These are phyloP conservation scores for Skeletonema potamos DNA, from an alignment of 108 stramenopile genomes.

Conservation along the genomic window DNA sequence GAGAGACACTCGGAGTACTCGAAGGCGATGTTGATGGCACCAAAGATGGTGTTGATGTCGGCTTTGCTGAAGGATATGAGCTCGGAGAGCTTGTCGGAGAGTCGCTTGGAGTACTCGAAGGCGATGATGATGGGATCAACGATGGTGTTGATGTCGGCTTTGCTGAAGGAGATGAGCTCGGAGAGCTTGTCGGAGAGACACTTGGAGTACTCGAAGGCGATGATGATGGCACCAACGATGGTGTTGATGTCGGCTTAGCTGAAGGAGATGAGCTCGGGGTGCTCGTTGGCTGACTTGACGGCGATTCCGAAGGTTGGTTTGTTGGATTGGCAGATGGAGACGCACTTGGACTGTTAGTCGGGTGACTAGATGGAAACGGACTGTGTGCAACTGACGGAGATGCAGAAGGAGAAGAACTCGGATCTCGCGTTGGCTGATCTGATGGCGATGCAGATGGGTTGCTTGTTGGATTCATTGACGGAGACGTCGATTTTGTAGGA, in stretches of 20 bases:
- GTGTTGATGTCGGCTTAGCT: not conserved
- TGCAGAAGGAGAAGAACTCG: not conserved
- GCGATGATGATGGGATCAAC: not conserved
- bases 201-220: not conserved
- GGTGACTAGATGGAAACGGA: not conserved
- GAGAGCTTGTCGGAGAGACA: not conserved
- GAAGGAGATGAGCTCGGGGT: not conserved
- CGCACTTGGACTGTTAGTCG: not conserved
- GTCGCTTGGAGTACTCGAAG: not conserved
- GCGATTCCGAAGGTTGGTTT: not conserved
- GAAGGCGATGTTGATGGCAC: not conserved
- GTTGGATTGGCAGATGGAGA: not conserved
- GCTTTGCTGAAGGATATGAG: not conserved
- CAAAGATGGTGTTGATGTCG: not conserved
- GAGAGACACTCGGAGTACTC: not conserved
- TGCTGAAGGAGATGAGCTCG: not conserved
- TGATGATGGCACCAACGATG: not conserved
- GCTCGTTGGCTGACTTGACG: not conserved
- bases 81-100: conserved; percentile 1
- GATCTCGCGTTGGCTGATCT: not conserved
- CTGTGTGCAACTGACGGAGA: conserved; percentile 1
- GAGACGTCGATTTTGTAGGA: not conserved
- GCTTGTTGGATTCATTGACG: not conserved
- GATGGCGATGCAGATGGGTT: not conserved
- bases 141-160: not conserved